These are phyloP conservation scores for Candida multigemmis DNA, from an alignment of 805 yeast genomes.

Conservation along the genomic window DNA sequence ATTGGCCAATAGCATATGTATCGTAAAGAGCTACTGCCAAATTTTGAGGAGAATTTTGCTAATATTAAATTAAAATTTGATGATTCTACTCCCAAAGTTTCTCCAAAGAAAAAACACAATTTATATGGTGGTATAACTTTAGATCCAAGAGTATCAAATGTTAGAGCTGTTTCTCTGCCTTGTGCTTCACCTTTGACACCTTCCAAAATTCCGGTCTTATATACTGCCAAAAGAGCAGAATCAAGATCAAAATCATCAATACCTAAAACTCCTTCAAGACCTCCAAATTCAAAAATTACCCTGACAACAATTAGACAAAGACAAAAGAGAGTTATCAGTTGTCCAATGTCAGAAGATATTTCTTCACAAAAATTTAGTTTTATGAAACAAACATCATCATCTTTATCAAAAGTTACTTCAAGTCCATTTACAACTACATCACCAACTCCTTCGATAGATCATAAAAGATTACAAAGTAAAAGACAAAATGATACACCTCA, in stretches of 20 bases:
- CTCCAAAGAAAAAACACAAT: not conserved
- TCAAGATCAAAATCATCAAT: constrained; percentile 2
- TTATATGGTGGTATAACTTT: not conserved
- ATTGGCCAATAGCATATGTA: no score
- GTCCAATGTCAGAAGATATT: constrained; percentile 1
- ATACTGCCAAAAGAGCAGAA: constrained; percentile 8
- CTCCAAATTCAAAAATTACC: constrained; percentile 1
- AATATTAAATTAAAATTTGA: constrained; percentile 4
- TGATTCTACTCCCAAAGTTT: no score
- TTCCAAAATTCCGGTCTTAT: constrained; percentile 5
- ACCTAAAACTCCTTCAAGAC: constrained; percentile 4
- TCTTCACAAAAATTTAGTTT: not conserved
- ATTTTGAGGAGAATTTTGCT: constrained; percentile 6
- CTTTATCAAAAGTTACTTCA: not conserved
- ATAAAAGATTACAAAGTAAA: not conserved
- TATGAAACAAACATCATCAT: not conserved
- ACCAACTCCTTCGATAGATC: not conserved
- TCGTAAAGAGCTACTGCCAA: constrained; percentile 3
- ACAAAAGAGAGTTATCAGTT: not conserved
- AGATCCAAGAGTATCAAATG: not conserved
- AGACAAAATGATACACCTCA: not conserved
- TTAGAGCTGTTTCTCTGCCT: constrained; percentile 1
- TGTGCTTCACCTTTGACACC: constrained; percentile 1
- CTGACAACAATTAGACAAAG: constrained; percentile 1
- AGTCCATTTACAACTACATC: not conserved